Evolutionary conservation across 768 basidiomycete species (phyloP), one percentile per base, ranked within the genome.

Genomic region (Clathrus columnatus): DNA sequence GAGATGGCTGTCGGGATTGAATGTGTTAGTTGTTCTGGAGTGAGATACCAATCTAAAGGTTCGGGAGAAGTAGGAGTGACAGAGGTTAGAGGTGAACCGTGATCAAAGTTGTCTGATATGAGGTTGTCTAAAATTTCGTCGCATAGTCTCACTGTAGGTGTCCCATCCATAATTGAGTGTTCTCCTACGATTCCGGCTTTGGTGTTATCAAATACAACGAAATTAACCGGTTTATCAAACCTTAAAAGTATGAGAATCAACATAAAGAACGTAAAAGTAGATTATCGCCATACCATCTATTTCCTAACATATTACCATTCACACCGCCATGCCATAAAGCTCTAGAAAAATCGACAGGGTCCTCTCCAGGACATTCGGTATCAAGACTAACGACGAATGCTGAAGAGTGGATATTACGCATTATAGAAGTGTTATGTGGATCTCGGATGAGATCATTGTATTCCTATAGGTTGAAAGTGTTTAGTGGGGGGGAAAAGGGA

Each of bases 141-240:
- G 61, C 81, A 85, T 61, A 90, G 66, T 21, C 88, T 77, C 23
- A 79, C 81, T 16, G 81, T 86, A 4, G 90, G 90, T 16, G 90
- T 91, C 30, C 90, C 90, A 62, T 92, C 90, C 90, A 92, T 92
- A 57, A 88, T 75, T 17, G 87, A 89, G 66, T 92, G 94, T 68
- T 97, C 94, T 46, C 94, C 94, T 80, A 95, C 87, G 62, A 96
- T 70, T 4, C 92, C 94, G 1, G 90, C 85, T 48, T 80, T 73
- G 11, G 75, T 81, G 60, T 91, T 88, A 67, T 90, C 88, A 63
- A 83, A 91, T 5, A 97, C 80, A 56, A 96, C 79, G 65, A 92
- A 83, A 66, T 97, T 81, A 56, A 82, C 67, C 7, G 94, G 93
- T 69, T 96, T 97, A 70, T 97, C 94, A 47, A 91, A 82, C 83